These are phyloP conservation scores for Pleomassaria siparia DNA, from an alignment of 2,329 filamentous ascomycete genomes.

Conservation along the genomic window DNA sequence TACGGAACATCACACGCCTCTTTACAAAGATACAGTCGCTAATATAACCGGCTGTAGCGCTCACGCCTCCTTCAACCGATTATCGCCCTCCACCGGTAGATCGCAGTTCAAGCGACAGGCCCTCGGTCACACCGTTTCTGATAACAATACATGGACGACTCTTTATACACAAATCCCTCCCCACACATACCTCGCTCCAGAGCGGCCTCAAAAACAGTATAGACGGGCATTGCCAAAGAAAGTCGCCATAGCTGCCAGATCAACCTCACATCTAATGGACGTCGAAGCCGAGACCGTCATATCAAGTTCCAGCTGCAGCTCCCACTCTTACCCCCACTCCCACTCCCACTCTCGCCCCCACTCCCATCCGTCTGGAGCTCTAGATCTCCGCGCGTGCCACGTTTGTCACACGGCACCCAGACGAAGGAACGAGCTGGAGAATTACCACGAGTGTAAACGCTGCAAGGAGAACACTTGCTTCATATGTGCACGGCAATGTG, in stretches of 20 bases:
- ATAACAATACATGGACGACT: constrained; percentile 6
- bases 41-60: constrained; percentile 5
- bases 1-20: constrained; percentile 7
- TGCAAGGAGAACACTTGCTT: constrained; percentile 67
- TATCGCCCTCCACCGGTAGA: constrained; percentile 13
- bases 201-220: constrained; percentile 36
- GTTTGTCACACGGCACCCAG: constrained; percentile 68
- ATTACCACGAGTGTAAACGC: constrained; percentile 64
- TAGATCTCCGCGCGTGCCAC: constrained; percentile 58
- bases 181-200: constrained; percentile 14
- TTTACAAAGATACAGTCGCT: not conserved
- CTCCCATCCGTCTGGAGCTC: constrained; percentile 22
- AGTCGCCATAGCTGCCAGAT: constrained; percentile 21
- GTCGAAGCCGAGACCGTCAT: constrained; percentile 17
- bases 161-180: not conserved
- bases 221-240: constrained; percentile 25
- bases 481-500: constrained; percentile 67
- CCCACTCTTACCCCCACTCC: too few species aligned
- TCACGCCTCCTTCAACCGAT: constrained; percentile 13
- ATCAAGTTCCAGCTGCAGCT: constrained; percentile 40
- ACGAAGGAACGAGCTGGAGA: constrained; percentile 66
- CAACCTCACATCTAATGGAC: constrained; percentile 38
- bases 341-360: constrained; percentile 43
- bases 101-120: constrained; percentile 13
- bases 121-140: constrained; percentile 15